Base-by-base conservation (phyloP, 176 grass and related monocot species). In the Aegilops longissima region DNA sequence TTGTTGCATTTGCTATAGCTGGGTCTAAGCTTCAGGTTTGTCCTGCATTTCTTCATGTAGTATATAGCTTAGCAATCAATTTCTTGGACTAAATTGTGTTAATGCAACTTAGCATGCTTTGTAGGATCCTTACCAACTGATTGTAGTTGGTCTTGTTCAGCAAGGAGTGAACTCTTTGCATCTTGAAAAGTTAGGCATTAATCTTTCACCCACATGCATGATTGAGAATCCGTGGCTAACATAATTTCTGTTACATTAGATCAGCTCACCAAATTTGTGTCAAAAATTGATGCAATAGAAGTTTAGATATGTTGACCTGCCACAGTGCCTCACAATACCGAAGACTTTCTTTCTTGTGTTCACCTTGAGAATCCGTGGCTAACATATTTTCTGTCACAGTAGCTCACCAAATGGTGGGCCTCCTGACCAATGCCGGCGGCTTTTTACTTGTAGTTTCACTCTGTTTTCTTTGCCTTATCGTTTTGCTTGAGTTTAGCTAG, bases 1-100 rank as follows among this genome's bases (percentile, higher is more conserved):
- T 86, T 8, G 36, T 87, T 23, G 17, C 70, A 31, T 89, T 56
- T 51, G n/a, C n/a, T n/a, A n/a, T n/a, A n/a, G 61, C 84, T 3
- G 87, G 87, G 61, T 63, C 84, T n/a, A 89, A 89, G 76, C 87
- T 92, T 31, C 91, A 81, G 79, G 90, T 86, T 16, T 21, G 6
- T 51, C 36, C 13, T 81, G 24, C 20, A 24, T n/a, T 84, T 81
- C 30, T 62, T n/a, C 42, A 35, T 81, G n/a, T n/a, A n/a, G 29
- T 21, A 36, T n/a, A 76, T 66, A 63, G 36, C 24, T 9, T 79
- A 65, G 68, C 3, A 39, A 63, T 64, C 76, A 80, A 39, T 71
- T 56, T 10, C 13, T 62, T 38, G 52, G 66, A 52, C 49, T 63
- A 86, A 80, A 73, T 73, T 73, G 0, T 80, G 35, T 73, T 27